Evolutionary conservation across 2,329 filamentous ascomycete genomes (phyloP), one percentile per base, ranked within the genome.

Genomic region (Kalmusia sp.): DNA sequence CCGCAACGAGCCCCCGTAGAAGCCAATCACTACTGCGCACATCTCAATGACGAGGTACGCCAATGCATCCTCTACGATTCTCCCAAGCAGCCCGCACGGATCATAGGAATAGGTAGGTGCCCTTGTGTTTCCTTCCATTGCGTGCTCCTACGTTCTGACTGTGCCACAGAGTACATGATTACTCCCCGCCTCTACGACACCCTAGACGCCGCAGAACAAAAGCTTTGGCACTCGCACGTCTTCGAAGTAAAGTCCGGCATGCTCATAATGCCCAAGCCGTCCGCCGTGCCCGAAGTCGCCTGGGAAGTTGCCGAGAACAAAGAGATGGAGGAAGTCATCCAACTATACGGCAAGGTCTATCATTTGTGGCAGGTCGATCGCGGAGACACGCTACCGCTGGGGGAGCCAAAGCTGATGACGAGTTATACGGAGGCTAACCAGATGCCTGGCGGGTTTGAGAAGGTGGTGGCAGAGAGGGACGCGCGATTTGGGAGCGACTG

Each of bases 51-150:
- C 64, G 91, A 95, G 57, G 82, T 96, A 51, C 84, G 92, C 3
- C 91, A 96, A 79, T 96, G 92, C 71, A 84, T 96, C 25, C 83
- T 96, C 57, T 96, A 95, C 77, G 91, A 96, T 74, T 84, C 85
- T 0, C 81, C 87, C 0, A 79, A 81, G 0, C 79, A 84, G 6
- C 83, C 84, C 22, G 91, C 91, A 0, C 84, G 88, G 0, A 82
- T 96, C 15, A 91, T 96, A 56, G 92, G 91, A 7, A 82, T 96
- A 9, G 70, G 70, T 72, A 61, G 15, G 57, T 59, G 21, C 12
- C 22, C 41, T 25, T 27, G 46, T 22, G 24, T 37, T 51, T 37
- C 19, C n/a, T 5, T 21, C 40, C 6, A 28, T 28, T 6, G 6
- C 27, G 27, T 28, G 27, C 27, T 28, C n/a, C n/a, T 28, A 28